A percentile compares a stretch with the other conserved stretches of the same genome.
phyloP scores from a whole-genome alignment of 805 yeast species.

The Starmerella davenportii region DNA sequence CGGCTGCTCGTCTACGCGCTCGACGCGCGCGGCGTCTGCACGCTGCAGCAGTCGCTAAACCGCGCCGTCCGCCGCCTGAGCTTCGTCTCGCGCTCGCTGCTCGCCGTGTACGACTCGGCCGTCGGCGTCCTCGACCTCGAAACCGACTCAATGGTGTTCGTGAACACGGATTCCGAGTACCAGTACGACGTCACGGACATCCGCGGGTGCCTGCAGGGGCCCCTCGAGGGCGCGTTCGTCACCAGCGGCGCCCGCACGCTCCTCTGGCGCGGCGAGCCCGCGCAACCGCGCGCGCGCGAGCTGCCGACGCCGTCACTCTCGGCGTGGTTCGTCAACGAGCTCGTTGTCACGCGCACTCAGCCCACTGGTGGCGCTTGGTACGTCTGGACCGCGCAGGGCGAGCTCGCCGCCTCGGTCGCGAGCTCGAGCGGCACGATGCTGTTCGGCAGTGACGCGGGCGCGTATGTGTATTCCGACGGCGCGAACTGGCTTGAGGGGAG shows the following conservation, averaged over 20 bases:
- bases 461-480: not conserved
- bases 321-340: not conserved
- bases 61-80: not conserved
- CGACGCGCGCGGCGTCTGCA: not conserved
- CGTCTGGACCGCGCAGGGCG: not conserved
- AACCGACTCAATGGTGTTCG: not conserved
- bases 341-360: not conserved
- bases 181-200: not conserved
- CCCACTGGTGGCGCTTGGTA: not conserved
- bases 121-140: not conserved
- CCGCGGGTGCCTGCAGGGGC: not conserved
- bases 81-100: not conserved
- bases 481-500: not conserved
- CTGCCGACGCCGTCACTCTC: not conserved
- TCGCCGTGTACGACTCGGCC: not conserved
- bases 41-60: not conserved
- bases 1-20: not conserved
- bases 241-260: not conserved
- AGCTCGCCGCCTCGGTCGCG: not conserved
- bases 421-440: not conserved
- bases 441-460: not conserved
- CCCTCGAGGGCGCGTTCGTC: not conserved
- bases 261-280: not conserved
- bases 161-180: not conserved
- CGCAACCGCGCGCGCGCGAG: not conserved